These are phyloP conservation scores for Solanum peruvianum DNA, from an alignment of 257 asterid genomes.

Conservation along the genomic window DNA sequence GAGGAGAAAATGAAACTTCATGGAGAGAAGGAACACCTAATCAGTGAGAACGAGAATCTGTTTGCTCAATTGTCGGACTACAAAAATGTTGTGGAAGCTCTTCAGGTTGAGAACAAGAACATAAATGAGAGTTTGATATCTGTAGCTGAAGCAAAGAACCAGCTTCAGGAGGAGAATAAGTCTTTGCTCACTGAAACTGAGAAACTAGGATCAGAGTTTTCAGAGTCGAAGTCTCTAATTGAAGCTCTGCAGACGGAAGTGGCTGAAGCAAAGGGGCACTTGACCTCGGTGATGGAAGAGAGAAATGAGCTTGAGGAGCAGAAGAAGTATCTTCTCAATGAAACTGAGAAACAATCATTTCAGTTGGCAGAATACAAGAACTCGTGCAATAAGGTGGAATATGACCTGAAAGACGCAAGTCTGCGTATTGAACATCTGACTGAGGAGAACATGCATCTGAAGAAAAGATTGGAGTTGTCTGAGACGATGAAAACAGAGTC, in stretches of 20 bases:
- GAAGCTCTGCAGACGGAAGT: slow-evolving; percentile 48
- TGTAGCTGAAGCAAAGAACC: slow-evolving; percentile 42
- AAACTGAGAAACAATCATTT: slow-evolving; percentile 35
- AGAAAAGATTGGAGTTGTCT: slow-evolving; percentile 37
- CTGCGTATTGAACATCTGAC: slow-evolving; percentile 31
- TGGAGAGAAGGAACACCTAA: slow-evolving; percentile 42
- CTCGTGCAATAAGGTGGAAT: slow-evolving; percentile 28
- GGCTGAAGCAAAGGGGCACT: slow-evolving; percentile 22
- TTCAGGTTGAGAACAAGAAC: slow-evolving; percentile 36
- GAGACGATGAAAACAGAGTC: slow-evolving; percentile 25
- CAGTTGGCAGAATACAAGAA: slow-evolving; percentile 33
- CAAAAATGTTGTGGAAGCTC: slow-evolving; percentile 38
- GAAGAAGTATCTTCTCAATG: slow-evolving; percentile 21
- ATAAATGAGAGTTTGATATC: slow-evolving; percentile 23
- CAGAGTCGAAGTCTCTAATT: slow-evolving; percentile 27
- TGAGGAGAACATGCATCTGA: slow-evolving; percentile 45
- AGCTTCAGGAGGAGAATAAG: slow-evolving; percentile 40
- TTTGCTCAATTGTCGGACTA: slow-evolving; percentile 33
- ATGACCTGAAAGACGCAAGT: slow-evolving; percentile 46
- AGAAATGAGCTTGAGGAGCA: slow-evolving; percentile 48
- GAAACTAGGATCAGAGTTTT: slow-evolving; percentile 38
- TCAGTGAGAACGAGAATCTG: slow-evolving; percentile 39
- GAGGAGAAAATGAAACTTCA: slow-evolving; percentile 41
- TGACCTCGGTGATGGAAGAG: slow-evolving; percentile 32
- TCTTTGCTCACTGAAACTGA: slow-evolving; percentile 27